Conservation (phyloP, 805 yeast species). For the Yarrowia alimentaria region DNA sequence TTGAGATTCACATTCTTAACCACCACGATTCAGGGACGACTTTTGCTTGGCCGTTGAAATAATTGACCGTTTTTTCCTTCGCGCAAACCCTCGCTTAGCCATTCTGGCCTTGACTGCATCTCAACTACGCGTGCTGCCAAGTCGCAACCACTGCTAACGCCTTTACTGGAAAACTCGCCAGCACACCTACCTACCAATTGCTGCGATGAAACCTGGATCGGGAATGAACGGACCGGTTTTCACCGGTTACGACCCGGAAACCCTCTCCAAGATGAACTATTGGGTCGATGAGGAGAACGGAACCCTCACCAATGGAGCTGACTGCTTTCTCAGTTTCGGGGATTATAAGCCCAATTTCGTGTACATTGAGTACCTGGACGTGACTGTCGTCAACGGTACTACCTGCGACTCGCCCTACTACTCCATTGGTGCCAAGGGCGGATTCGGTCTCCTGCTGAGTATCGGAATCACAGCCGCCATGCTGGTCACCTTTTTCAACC, state of each 20-base stretch:
- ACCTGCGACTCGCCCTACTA: constrained; percentile 35
- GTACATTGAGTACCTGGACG: constrained; percentile 17
- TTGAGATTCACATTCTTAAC: too few relatives aligned
- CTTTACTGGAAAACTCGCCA: too few relatives aligned
- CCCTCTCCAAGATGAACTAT: constrained; percentile 32
- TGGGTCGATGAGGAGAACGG: constrained; percentile 35
- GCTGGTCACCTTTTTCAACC: constrained; percentile 35
- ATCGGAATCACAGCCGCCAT: constrained; percentile 31
- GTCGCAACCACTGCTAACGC: too few relatives aligned
- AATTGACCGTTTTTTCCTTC: too few relatives aligned
- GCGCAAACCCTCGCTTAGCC: too few relatives aligned
- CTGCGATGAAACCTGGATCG: constrained; percentile 14
- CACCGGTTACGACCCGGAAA: constrained; percentile 32
- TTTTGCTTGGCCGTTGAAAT: too few relatives aligned
- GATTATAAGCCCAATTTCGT: constrained; percentile 30
- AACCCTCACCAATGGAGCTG: constrained; percentile 36
- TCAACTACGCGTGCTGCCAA: too few relatives aligned
- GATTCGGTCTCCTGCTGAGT: constrained; percentile 34
- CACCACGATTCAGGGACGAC: too few relatives aligned
- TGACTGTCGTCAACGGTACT: constrained; percentile 30
- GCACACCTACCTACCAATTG: background rate
- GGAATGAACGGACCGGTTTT: constrained; percentile 31
- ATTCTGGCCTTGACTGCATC: too few relatives aligned
- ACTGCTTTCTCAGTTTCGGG: constrained; percentile 36
- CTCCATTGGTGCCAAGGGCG: constrained; percentile 34